Base-by-base conservation (phyloP, 805 yeast species). In the Lachancea lanzarotensis region DNA sequence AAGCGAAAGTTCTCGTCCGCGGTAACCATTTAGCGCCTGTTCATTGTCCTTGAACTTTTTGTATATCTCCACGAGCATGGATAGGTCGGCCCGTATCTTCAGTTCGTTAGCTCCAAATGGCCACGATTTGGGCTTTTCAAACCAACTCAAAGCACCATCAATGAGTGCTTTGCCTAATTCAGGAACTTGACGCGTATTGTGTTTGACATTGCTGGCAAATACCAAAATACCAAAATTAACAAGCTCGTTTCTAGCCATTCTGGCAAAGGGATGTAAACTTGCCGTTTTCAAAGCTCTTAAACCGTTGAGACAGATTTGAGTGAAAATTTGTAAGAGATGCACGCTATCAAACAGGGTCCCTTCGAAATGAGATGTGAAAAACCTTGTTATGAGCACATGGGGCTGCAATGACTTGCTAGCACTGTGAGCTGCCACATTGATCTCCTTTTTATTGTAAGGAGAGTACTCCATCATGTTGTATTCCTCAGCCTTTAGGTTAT, bases 81-180 rank as follows among this genome's bases (percentile, higher is more conserved):
- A 68, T 54, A 75, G 72, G 55, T 90, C 96, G 1, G 87, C 76
- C 51, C 79, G 81, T 41, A 81, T 79, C 58, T 80, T 80, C 50
- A 86, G 64, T 36, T 76, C 72, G 58, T 91, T 88, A 10, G 88
- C 82, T 2, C 98, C 98, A 67, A 74, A 89, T 13, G 98, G 96
- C 68, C 82, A 83, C 3, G 74, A 69, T 1, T 78, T 70, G 17
- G 76, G 71, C 38, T 69, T 72, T 19, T 71, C 71, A 59, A 88
- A 93, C 96, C 98, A 90, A 1, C 83, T 73, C 35, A 93, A 70
- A 0, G 83, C 75, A 15, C 87, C 88, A 45, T 76, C 79, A 19
- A 84, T 60, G 13, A 89, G 73, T 2, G 75, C 51, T 12, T 51
- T 45, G 10, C 59, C 74, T 52, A 89, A 64, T 1, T 62, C 54